These are phyloP conservation scores for Albizia julibrissin DNA, from an alignment of 306 rosid genomes.

Conservation along the genomic window DNA sequence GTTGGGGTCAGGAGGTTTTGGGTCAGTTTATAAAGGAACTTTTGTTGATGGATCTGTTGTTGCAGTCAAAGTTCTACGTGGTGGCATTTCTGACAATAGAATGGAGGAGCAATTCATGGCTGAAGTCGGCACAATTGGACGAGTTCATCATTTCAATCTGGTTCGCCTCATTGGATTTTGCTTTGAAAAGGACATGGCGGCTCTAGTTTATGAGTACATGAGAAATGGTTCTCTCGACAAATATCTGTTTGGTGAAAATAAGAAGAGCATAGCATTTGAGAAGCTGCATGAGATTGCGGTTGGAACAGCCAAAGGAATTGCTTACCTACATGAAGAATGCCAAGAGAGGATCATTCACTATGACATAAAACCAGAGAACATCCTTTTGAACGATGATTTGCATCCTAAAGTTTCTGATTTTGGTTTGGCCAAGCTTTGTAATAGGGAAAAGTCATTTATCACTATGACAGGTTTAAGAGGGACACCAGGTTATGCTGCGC, in stretches of 20 bases:
- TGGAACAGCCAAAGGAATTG: conserved; percentile 42
- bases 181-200: conserved; percentile 29
- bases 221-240: conserved; percentile 42
- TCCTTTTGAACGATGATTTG: conserved; percentile 35
- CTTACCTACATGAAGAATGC: conserved; percentile 47
- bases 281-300: conserved; percentile 39
- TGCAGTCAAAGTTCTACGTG: conserved; percentile 40
- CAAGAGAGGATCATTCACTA: conserved; percentile 43
- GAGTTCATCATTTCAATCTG: conserved; percentile 44
- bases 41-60: conserved; percentile 33
- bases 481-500: conserved; percentile 47
- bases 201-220: conserved; percentile 41
- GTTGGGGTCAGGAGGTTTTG: conserved; percentile 45
- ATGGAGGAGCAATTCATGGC: conserved; percentile 45
- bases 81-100: conserved; percentile 22
- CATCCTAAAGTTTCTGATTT: conserved; percentile 44
- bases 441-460: conserved; percentile 37
- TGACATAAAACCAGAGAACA: conserved; percentile 46
- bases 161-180: conserved; percentile 46
- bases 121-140: conserved; percentile 44
- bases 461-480: conserved; percentile 41
- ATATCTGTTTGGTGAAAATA: conserved; percentile 15
- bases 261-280: conserved; percentile 21
- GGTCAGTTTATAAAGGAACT: conserved; percentile 32
- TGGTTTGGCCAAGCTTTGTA: conserved; percentile 43